These are phyloP conservation scores for Keithomyces neogunnii DNA, from an alignment of 2,329 filamentous ascomycete species.

Conservation along the genomic window DNA sequence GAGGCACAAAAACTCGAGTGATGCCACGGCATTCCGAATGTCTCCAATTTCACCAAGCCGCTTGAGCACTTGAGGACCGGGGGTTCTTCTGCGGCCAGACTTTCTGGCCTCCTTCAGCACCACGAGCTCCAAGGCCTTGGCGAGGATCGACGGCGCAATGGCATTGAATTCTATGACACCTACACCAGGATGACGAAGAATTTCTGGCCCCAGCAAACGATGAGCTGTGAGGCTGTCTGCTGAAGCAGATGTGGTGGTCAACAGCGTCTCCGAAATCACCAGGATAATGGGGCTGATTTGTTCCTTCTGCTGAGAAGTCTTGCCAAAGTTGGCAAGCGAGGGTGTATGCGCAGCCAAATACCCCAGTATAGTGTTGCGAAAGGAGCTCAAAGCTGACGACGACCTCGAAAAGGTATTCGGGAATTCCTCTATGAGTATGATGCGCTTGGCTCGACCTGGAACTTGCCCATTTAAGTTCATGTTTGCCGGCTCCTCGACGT, in stretches of 20 bases:
- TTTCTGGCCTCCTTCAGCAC: constrained; percentile 77
- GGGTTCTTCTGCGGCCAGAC: constrained; percentile 66
- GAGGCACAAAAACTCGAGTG: constrained; percentile 85
- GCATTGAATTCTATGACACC: constrained; percentile 86
- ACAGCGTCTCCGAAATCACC: constrained; percentile 81
- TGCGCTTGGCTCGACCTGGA: constrained; percentile 28
- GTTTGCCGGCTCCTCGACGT: constrained; percentile 28
- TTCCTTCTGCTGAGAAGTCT: constrained; percentile 28
- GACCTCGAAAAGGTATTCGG: constrained; percentile 64
- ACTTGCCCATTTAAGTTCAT: constrained; percentile 13
- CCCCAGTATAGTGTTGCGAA: constrained; percentile 66
- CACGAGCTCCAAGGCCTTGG: constrained; percentile 74
- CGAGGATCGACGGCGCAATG: constrained; percentile 76
- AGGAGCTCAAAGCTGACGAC: constrained; percentile 56
- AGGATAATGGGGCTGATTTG: constrained; percentile 69
- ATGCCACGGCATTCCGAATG: constrained; percentile 83
- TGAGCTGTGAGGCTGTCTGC: constrained; percentile 91
- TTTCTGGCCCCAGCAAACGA: constrained; percentile 76
- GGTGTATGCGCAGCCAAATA: constrained; percentile 64
- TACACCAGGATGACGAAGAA: constrained; percentile 72
- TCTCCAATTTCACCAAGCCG: constrained; percentile 81
- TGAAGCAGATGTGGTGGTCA: constrained; percentile 76
- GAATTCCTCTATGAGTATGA: constrained; percentile 76
- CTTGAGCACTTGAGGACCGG: constrained; percentile 71
- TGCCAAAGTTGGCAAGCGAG: constrained; percentile 39